Conservation (phyloP, 495 filamentous ascomycete species). For the Podospora sp. region DNA sequence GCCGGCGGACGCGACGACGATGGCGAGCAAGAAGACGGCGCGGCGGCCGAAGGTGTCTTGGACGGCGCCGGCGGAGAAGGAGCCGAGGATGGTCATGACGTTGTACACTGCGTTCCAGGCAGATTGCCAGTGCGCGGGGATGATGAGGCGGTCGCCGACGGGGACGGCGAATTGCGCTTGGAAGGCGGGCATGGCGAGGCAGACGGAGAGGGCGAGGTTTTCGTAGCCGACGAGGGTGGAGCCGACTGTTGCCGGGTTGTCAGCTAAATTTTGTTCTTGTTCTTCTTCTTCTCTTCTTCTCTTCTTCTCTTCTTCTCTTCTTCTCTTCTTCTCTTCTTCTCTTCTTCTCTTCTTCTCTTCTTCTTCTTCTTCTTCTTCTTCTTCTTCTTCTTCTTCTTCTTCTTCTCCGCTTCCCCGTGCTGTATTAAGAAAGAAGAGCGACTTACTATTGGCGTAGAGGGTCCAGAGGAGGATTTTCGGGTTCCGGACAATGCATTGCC, state of each 20-base stretch:
- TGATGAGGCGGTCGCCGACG: constrained; percentile 23
- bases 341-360: too few species aligned
- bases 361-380: too few species aligned
- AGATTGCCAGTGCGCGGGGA: constrained; percentile 37
- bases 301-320: too few species aligned
- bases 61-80: constrained; percentile 28
- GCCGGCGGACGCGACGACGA: constrained; percentile 27
- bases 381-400: too few species aligned
- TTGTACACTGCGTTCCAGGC: constrained; percentile 37
- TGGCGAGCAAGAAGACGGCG: constrained; percentile 24
- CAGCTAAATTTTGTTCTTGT: too few species aligned
- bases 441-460: constrained; percentile 3
- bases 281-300: too few species aligned
- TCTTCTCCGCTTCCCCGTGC: too few species aligned
- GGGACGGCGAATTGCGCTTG: constrained; percentile 25
- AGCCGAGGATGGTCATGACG: constrained; percentile 32
- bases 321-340: too few species aligned
- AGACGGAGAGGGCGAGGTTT: constrained; percentile 32
- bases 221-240: constrained; percentile 30
- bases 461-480: constrained; percentile 5
- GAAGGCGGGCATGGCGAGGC: constrained; percentile 35
- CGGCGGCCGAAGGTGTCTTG: constrained; percentile 32
- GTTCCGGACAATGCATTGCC: constrained; percentile 6
- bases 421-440: not conserved
- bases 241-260: constrained; percentile 2